Base-by-base conservation (phyloP, 2,329 filamentous ascomycete species). In the Ophiosphaerella korrae region DNA sequence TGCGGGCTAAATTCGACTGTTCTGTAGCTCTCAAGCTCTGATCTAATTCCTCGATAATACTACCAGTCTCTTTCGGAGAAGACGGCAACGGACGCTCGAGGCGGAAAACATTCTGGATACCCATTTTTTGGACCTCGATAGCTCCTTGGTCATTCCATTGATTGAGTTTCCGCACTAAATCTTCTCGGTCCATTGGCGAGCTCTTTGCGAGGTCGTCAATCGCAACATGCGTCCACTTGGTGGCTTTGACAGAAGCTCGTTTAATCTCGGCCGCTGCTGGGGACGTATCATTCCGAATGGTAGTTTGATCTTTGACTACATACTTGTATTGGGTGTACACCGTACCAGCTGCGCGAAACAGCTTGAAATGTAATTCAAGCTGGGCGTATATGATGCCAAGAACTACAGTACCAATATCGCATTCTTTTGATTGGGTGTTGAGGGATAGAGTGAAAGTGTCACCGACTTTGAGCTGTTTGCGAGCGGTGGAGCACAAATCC, bases 301-400 rank as follows among this genome's bases (percentile, higher is more conserved):
- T 50, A 2, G 56, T 51, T 8, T 64, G 53, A 46, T 80, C 78
- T 1, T 43, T 60, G 0, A 55, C 38, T 2, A 55, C 72, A 57
- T 80, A 87, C 29, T 75, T 76, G 65, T 86, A 87, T 1, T 76
- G 73, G 7, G 76, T 80, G 52, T 86, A 87, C 35, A 80, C 0
- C 79, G 82, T 0, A 79, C 86, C 14, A 78, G 80, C 13, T 80
- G 83, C 56, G 18, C 84, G 77, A 26, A 87, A 75, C 0, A 86
- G 72, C 0, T 74, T 74, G 52, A 84, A 85, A 2, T 78, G 80
- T 4, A 87, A 73, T 61, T 88, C 85, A 1, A 88, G 71, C n/a
- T 82, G 78, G 0, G 84, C 82, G 44, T 85, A 84, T 13, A 87
- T 77, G 43, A 82, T 80, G 34, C 73, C 72, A 5, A 86, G 70